These are phyloP conservation scores for Phytophthora fragariae DNA, from an alignment of 352 stramenopile species.

Conservation along the genomic window DNA sequence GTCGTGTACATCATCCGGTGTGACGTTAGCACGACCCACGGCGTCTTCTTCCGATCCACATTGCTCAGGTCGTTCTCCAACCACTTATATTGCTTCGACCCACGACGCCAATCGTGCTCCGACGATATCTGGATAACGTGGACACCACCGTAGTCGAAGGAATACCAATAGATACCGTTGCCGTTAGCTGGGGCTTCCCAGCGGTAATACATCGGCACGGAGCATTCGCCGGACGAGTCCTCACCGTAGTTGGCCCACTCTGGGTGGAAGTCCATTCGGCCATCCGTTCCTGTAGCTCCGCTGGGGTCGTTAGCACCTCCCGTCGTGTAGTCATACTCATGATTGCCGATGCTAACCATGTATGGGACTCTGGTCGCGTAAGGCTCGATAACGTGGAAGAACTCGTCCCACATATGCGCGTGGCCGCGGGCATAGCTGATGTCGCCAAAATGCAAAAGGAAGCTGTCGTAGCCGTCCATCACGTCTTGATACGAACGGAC, in stretches of 20 bases:
- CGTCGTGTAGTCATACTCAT: constrained; percentile 81
- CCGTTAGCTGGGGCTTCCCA: constrained; percentile 72
- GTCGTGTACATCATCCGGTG: constrained; percentile 94
- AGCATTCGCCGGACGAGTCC: constrained; percentile 80
- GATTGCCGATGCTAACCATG: constrained; percentile 83
- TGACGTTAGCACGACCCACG: constrained; percentile 93
- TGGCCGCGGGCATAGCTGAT: constrained; percentile 76
- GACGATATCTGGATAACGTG: constrained; percentile 93
- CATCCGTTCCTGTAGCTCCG: constrained; percentile 51
- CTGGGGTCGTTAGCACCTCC: constrained; percentile 68
- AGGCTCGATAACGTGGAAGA: constrained; percentile 77
- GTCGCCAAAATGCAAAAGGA: constrained; percentile 81
- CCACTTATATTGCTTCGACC: constrained; percentile 91
- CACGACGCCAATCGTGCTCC: constrained; percentile 90
- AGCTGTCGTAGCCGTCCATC: constrained; percentile 70
- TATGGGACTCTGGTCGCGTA: constrained; percentile 78
- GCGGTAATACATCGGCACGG: constrained; percentile 79
- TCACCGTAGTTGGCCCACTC: constrained; percentile 74
- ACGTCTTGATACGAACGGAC: constrained; percentile 71
- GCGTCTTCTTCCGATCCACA: constrained; percentile 87
- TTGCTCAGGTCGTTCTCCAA: constrained; percentile 83
- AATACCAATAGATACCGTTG: constrained; percentile 90
- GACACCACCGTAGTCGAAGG: constrained; percentile 90
- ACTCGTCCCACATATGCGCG: constrained; percentile 76
- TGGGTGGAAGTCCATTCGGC: constrained; percentile 75